Conservation (phyloP, 176 grass and related monocot species). For the Cenchrus fungigraminus region DNA sequence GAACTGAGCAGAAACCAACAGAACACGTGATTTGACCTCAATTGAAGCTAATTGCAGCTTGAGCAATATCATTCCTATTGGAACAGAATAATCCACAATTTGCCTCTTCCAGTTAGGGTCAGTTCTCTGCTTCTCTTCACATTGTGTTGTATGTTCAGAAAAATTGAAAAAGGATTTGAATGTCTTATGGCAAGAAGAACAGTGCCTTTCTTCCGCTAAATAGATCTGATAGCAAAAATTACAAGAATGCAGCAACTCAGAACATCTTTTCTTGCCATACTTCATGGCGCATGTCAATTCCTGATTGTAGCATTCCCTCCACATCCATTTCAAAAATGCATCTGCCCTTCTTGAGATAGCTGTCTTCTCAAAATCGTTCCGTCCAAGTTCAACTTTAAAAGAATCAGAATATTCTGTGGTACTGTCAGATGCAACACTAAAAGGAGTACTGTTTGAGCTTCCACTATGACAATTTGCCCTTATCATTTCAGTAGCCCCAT, state of each 20-base stretch:
- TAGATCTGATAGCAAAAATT: constrained; percentile 77
- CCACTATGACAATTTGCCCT: constrained; percentile 56
- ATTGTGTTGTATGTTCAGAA: constrained; percentile 74
- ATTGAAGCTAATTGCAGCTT: constrained; percentile 77
- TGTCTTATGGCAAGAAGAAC: constrained; percentile 80
- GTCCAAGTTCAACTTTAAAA: constrained; percentile 82
- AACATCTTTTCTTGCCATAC: constrained; percentile 80
- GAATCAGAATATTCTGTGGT: constrained; percentile 57
- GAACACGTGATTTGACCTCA: constrained; percentile 60
- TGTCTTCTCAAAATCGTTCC: constrained; percentile 71
- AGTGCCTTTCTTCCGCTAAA: constrained; percentile 84
- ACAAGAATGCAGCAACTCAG: constrained; percentile 64
- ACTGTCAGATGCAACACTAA: constrained; percentile 58
- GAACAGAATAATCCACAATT: constrained; percentile 63
- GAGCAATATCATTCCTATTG: constrained; percentile 71
- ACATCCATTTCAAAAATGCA: constrained; percentile 83
- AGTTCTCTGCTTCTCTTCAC: constrained; percentile 68
- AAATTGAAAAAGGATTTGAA: constrained; percentile 78
- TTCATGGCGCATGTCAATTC: constrained; percentile 66
- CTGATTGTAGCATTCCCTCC: constrained; percentile 72
- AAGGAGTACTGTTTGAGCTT: constrained; percentile 60
- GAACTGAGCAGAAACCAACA: constrained; percentile 32
- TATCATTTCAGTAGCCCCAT: constrained; percentile 52
- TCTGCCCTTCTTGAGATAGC: constrained; percentile 74
- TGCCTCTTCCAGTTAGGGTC: constrained; percentile 71